Evolutionary conservation across 139 green algal species (phyloP).

Genomic region (Asterochloris sp.): DNA sequence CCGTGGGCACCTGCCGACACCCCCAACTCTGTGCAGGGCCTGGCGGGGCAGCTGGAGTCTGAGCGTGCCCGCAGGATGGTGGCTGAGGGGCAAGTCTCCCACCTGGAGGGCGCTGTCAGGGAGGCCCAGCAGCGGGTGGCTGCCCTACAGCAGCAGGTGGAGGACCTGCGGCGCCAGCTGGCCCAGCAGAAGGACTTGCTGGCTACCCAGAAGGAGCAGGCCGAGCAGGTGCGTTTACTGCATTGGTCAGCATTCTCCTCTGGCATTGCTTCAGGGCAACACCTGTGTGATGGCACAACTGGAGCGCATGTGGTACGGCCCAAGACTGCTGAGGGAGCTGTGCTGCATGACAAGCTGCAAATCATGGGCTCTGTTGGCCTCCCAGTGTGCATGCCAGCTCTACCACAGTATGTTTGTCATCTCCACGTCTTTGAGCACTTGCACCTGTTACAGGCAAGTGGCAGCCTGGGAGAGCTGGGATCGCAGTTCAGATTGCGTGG

Average conservation of each 20-base stretch:
- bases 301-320: too few relatives aligned
- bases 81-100: conserved; percentile 4
- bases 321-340: background rate
- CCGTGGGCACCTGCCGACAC: background rate
- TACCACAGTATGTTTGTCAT: too few relatives aligned
- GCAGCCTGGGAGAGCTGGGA: too few relatives aligned
- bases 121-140: background rate
- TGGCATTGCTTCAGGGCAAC: too few relatives aligned
- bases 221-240: background rate
- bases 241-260: too few relatives aligned
- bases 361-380: background rate
- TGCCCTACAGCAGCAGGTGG: background rate
- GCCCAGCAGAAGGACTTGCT: background rate
- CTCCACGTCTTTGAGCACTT: too few relatives aligned
- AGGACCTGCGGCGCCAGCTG: conserved; percentile 7
- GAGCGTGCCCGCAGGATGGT: conserved; percentile 3
- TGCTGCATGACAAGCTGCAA: background rate
- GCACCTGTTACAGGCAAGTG: too few relatives aligned
- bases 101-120: conserved; percentile 6
- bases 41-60: background rate
- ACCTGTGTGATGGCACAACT: too few relatives aligned
- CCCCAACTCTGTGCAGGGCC: background rate
- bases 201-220: background rate
- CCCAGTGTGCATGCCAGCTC: too few relatives aligned
- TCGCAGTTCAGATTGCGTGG: too few relatives aligned